phyloP scores from a whole-genome alignment of 331 rosid species.

The Phaseolus coccineus region DNA sequence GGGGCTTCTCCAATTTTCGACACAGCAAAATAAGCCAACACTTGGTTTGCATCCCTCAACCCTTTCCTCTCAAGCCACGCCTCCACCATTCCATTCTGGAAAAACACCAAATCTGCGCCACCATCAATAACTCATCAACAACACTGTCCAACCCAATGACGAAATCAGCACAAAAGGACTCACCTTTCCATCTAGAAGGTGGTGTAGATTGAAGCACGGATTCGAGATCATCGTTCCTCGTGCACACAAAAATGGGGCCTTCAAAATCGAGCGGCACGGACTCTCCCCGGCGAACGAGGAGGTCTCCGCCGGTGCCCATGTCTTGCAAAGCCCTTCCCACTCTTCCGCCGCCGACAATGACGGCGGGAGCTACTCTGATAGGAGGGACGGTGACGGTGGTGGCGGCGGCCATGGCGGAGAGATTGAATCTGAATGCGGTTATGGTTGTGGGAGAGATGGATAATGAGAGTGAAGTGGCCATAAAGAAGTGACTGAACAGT shows the following conservation, averaged over 20 bases:
- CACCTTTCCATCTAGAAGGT: conserved; percentile 87
- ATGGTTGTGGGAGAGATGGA: conserved; percentile 44
- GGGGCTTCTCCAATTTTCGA: conserved; percentile 94
- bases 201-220: conserved; percentile 84
- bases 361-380: conserved; percentile 71
- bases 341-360: conserved; percentile 93
- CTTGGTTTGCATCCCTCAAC: conserved; percentile 72
- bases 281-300: conserved; percentile 75
- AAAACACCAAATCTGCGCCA: conserved; percentile 94
- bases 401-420: conserved; percentile 49
- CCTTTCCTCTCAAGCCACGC: conserved; percentile 89
- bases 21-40: conserved; percentile 90
- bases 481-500: conserved; percentile 10
- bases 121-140: conserved; percentile 43
- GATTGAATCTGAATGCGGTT: conserved; percentile 40
- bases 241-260: conserved; percentile 90
- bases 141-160: neutral
- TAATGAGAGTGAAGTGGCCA: conserved; percentile 54
- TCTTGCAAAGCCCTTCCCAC: conserved; percentile 81
- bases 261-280: conserved; percentile 68
- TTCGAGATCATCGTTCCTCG: conserved; percentile 94
- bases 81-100: conserved; percentile 99
- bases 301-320: conserved; percentile 77
- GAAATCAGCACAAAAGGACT: neutral
- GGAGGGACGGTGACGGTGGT: conserved; percentile 48